A percentile compares a stretch with the other conserved stretches of the same genome.
phyloP scores from a whole-genome alignment of 2,329 filamentous ascomycete species.

The Sclerotinia borealis region DNA sequence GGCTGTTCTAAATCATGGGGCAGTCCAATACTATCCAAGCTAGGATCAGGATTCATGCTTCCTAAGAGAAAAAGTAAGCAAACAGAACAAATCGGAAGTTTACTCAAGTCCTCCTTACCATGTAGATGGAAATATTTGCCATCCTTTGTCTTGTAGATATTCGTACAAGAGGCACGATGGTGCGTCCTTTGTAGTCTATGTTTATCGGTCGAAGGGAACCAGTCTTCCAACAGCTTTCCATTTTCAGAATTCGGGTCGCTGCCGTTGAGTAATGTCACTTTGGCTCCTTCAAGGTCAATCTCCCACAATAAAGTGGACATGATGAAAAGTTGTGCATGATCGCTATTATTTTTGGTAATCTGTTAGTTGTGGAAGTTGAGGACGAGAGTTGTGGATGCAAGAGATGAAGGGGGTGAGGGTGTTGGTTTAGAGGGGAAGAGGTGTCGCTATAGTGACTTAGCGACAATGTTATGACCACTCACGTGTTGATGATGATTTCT shows the following conservation, averaged over 20 bases:
- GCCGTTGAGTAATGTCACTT: neutral
- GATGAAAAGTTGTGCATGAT: slow-evolving; percentile 33
- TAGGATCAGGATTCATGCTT: slow-evolving; percentile 41
- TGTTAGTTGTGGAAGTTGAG: slow-evolving; percentile 30
- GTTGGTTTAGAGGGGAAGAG: neutral
- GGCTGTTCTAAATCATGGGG: slow-evolving; percentile 29
- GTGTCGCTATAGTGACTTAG: neutral
- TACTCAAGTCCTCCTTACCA: neutral
- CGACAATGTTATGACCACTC: slow-evolving; percentile 12
- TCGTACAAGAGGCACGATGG: slow-evolving; percentile 35
- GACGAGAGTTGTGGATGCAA: neutral
- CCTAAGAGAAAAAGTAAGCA: slow-evolving; percentile 23
- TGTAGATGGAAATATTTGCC: slow-evolving; percentile 42
- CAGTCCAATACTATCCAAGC: slow-evolving; percentile 34
- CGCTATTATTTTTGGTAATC: slow-evolving; percentile 29
- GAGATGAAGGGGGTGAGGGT: neutral
- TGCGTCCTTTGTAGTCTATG: slow-evolving; percentile 19
- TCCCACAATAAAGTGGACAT: slow-evolving; percentile 21
- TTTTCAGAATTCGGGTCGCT: neutral
- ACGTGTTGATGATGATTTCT: slow-evolving; percentile 43
- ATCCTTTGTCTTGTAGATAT: slow-evolving; percentile 43
- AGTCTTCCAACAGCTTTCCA: slow-evolving; percentile 5
- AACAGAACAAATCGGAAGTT: no score
- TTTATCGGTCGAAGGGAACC: slow-evolving; percentile 20
- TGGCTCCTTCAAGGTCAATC: slow-evolving; percentile 5